Percentiles rank a stretch among this genome's conserved stretches.
Evolutionary conservation across 768 basidiomycete genomes (phyloP).

Genomic region (Agaricus blazei): DNA sequence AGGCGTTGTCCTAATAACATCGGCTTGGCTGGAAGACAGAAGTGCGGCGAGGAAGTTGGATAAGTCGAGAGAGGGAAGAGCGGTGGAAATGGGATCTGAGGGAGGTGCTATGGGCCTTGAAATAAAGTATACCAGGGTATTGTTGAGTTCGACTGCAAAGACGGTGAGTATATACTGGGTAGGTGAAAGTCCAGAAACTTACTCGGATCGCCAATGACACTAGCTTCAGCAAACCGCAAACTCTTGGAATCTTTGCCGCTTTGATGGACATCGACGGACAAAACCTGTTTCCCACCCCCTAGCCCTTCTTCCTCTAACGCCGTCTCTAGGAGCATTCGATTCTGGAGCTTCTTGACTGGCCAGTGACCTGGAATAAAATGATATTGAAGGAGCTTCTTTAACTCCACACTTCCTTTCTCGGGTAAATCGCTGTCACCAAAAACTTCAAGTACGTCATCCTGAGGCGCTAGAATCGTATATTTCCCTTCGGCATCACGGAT

Average conservation of each 20-base stretch:
- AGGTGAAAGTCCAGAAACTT: slow-evolving; percentile 21
- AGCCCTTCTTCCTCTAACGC: slow-evolving; percentile 70
- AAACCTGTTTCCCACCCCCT: slow-evolving; percentile 62
- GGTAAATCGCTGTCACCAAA: slow-evolving; percentile 55
- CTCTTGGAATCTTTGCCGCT: slow-evolving; percentile 41
- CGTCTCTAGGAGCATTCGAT: slow-evolving; percentile 77
- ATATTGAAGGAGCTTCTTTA: slow-evolving; percentile 74
- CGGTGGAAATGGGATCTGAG: slow-evolving; percentile 71
- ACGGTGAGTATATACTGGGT: background rate
- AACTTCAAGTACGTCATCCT: slow-evolving; percentile 74
- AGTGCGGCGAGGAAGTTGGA: slow-evolving; percentile 89
- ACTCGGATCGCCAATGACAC: slow-evolving; percentile 76
- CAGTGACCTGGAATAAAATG: slow-evolving; percentile 88
- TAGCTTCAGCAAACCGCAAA: slow-evolving; percentile 80
- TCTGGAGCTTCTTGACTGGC: slow-evolving; percentile 60
- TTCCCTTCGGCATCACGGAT: slow-evolving; percentile 64
- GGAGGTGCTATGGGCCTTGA: slow-evolving; percentile 83
- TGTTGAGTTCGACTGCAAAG: slow-evolving; percentile 60
- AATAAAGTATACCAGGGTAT: slow-evolving; percentile 85
- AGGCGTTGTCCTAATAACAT: slow-evolving; percentile 56
- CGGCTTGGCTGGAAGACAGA: slow-evolving; percentile 81
- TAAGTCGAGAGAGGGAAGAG: slow-evolving; percentile 76
- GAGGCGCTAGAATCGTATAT: slow-evolving; percentile 89
- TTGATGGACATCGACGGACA: slow-evolving; percentile 58
- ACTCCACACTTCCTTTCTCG: slow-evolving; percentile 56